These are phyloP conservation scores for Rosellinia necatrix DNA, from an alignment of 2,329 filamentous ascomycete species.

Conservation along the genomic window DNA sequence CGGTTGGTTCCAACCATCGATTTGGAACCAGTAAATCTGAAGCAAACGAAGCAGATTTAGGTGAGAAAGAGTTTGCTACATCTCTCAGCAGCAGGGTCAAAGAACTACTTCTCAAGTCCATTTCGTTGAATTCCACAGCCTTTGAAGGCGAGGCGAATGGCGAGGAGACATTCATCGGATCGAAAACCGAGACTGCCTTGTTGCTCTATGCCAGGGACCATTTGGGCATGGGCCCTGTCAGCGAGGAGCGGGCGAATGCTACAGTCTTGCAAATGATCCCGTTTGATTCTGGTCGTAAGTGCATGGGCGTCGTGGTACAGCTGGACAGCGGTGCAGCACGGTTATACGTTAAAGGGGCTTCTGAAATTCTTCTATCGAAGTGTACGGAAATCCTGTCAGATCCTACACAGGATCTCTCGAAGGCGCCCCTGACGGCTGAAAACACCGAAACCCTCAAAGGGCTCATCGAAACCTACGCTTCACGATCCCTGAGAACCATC, in stretches of 20 bases:
- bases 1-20: conserved; percentile 58
- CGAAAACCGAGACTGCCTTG: conserved; percentile 77
- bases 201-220: conserved; percentile 71
- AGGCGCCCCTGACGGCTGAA: conserved; percentile 53
- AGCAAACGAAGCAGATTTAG: conserved; percentile 42
- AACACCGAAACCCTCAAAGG: conserved; percentile 63
- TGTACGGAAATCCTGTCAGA: conserved; percentile 58
- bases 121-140: conserved; percentile 71
- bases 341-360: conserved; percentile 67
- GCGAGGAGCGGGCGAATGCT: conserved; percentile 65
- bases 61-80: conserved; percentile 52
- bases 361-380: conserved; percentile 64
- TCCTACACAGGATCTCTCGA: conserved; percentile 50
- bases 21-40: conserved; percentile 51
- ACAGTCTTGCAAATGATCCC: conserved; percentile 70
- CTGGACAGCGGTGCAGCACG: conserved; percentile 57
- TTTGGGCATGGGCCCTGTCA: conserved; percentile 68
- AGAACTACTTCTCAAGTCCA: conserved; percentile 62
- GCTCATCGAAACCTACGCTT: conserved; percentile 78
- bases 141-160: conserved; percentile 77
- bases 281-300: conserved; percentile 77
- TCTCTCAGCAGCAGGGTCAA: conserved; percentile 53
- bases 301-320: conserved; percentile 65
- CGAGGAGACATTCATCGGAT: conserved; percentile 69
- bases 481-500: conserved; percentile 81